Evolutionary conservation across 805 yeast species (phyloP), one percentile per base, ranked within the genome.

Genomic region (Ogataea neopini): DNA sequence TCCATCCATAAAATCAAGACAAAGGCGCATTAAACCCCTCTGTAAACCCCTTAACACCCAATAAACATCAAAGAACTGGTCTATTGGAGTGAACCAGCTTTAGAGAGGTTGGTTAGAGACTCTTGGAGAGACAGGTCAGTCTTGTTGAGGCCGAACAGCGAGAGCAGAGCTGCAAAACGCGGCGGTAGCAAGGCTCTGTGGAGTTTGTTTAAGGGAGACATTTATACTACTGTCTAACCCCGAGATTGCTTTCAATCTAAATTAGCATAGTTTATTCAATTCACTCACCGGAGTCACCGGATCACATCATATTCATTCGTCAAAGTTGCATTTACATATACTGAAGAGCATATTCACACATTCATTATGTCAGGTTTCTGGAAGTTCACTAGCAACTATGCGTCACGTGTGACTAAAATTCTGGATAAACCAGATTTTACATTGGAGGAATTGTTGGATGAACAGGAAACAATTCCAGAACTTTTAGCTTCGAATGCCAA

Each of bases 381-480:
- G 71, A 64, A 64, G 50, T 66, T 66, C 43, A 64, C 69, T 11
- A 80, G 76, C 59, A 83, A 77, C 53, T 81, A 79, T 62, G 80
- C 76, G 32, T 77, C 86, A 2, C 75, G 81, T 44, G 75, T 82
- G 43, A 78, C 83, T 48, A 75, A 70, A 33, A 64, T 78, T 69
- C 79, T 66, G 37, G 81, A 78, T 49, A 70, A 68, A 47, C 73
- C 73, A 4, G 73, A 75, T 48, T 72, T 68, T 52, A 62, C 69
- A 4, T 65, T 82, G 49, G 81, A 77, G 39, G 85, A 84, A 40
- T 66, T 88, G 38, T 69, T 88, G 51, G 90, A 86, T 61, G 92
- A 87, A 56, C 85, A 81, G 39, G 91, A 85, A 49, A 66, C 88
- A 23, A 71, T 86, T 22, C 86, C 86, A 48, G 94, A 88, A 62